A percentile compares a stretch with the other conserved stretches of the same genome.
Conservation (phyloP, 208 protist genomes). For the Leptomonas seymouri region DNA sequence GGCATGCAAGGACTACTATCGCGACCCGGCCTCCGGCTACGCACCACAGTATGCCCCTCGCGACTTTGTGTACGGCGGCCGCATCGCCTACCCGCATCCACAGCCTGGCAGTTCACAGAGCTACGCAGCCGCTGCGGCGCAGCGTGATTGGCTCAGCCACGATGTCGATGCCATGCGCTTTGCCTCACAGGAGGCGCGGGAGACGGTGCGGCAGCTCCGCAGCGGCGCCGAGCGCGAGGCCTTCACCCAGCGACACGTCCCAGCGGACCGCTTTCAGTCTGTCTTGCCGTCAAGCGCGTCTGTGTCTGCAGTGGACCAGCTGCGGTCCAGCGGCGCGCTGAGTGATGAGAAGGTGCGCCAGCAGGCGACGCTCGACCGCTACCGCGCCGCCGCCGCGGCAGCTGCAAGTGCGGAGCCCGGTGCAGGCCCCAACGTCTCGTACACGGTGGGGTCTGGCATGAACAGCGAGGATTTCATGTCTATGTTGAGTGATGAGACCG, state of each 20-base stretch:
- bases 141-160: slow-evolving; percentile 59
- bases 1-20: slow-evolving; percentile 88
- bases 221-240: slow-evolving; percentile 41
- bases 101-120: slow-evolving; percentile 28
- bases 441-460: slow-evolving; percentile 21
- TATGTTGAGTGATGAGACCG: slow-evolving; percentile 12
- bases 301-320: slow-evolving; percentile 44
- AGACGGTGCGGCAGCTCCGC: slow-evolving; percentile 34
- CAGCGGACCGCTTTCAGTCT: slow-evolving; percentile 37
- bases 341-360: slow-evolving; percentile 45
- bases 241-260: slow-evolving; percentile 33
- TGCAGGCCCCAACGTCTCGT: slow-evolving; percentile 22
- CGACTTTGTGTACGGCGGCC: slow-evolving; percentile 74
- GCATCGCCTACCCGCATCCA: slow-evolving; percentile 68
- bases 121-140: slow-evolving; percentile 49
- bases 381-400: slow-evolving; percentile 26
- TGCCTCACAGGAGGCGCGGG: slow-evolving; percentile 39
- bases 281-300: slow-evolving; percentile 37
- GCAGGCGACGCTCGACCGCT: slow-evolving; percentile 62
- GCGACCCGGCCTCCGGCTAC: slow-evolving; percentile 76
- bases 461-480: slow-evolving; percentile 32
- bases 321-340: slow-evolving; percentile 57
- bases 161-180: slow-evolving; percentile 45
- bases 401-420: neutral
- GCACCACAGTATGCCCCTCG: slow-evolving; percentile 83